A percentile compares a stretch with the other conserved stretches of the same genome.
Conservation (phyloP, 2,329 filamentous ascomycete genomes). For the Venturia aucupariae region DNA sequence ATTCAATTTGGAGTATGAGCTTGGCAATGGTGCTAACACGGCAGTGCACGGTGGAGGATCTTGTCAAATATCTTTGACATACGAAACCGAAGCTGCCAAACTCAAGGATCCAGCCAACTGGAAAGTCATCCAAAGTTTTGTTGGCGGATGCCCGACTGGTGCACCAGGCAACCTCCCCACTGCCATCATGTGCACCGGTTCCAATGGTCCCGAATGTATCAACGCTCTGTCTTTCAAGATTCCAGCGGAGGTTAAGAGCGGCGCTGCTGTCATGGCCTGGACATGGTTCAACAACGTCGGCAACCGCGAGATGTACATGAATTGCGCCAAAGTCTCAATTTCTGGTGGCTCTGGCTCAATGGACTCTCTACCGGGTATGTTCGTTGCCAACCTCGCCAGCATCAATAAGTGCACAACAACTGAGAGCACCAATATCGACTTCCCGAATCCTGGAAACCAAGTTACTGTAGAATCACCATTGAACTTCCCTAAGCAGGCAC, state of each 20-base stretch:
- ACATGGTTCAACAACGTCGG: constrained; percentile 91
- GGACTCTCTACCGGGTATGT: constrained; percentile 60
- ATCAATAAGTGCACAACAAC: constrained; percentile 46
- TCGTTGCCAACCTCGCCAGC: constrained; percentile 57
- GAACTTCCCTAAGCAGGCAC: constrained; percentile 30
- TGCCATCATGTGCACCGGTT: constrained; percentile 30
- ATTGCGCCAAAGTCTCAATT: constrained; percentile 71
- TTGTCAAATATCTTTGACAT: constrained; percentile 81
- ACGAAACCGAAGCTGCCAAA: constrained; percentile 59
- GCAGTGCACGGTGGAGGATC: constrained; percentile 86
- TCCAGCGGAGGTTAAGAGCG: constrained; percentile 57
- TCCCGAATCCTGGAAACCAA: constrained; percentile 56
- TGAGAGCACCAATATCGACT: constrained; percentile 50
- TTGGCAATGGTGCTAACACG: constrained; percentile 43
- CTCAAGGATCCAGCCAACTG: constrained; percentile 49
- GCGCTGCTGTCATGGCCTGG: constrained; percentile 74
- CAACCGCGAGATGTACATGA: constrained; percentile 97
- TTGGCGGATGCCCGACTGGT: constrained; percentile 72
- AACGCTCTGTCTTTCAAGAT: constrained; percentile 60
- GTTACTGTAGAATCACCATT: constrained; percentile 36
- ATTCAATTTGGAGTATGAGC: constrained; percentile 51
- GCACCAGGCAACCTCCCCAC: constrained; percentile 51
- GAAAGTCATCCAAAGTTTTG: constrained; percentile 83
- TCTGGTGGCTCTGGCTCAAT: constrained; percentile 46
- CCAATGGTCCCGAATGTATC: constrained; percentile 21